phyloP scores from a whole-genome alignment of 2,329 filamentous ascomycete species.

The Aspergillus carbonarius region DNA sequence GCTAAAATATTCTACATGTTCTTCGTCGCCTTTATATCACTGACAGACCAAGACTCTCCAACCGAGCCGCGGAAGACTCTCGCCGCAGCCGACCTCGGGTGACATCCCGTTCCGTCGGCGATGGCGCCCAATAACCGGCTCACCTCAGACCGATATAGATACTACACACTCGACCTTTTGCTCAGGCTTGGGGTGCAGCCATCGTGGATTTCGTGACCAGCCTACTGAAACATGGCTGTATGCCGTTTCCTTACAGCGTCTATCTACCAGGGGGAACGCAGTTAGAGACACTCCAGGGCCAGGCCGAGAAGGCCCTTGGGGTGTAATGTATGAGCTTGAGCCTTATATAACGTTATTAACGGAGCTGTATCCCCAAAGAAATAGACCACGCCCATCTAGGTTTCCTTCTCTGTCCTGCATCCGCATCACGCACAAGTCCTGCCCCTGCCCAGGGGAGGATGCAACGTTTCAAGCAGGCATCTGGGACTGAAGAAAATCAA shows the following conservation, averaged over 20 bases:
- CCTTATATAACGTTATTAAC: too few species aligned
- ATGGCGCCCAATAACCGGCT: conserved; percentile 8
- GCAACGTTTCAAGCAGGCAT: conserved; percentile 36
- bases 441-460: neutral
- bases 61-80: neutral
- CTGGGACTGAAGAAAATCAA: conserved; percentile 43
- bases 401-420: neutral
- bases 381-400: too few species aligned
- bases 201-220: neutral
- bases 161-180: neutral
- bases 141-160: neutral
- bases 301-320: too few species aligned
- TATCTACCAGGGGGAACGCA: too few species aligned
- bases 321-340: too few species aligned
- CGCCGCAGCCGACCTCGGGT: neutral
- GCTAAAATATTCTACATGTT: neutral
- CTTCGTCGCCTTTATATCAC: neutral
- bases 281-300: too few species aligned
- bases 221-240: too few species aligned
- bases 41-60: neutral
- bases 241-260: too few species aligned
- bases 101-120: conserved; percentile 9
- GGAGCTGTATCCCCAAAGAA: too few species aligned
- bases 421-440: neutral
- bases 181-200: neutral